Base-by-base conservation (phyloP, 768 basidiomycete species). In the Russula olivacea region DNA sequence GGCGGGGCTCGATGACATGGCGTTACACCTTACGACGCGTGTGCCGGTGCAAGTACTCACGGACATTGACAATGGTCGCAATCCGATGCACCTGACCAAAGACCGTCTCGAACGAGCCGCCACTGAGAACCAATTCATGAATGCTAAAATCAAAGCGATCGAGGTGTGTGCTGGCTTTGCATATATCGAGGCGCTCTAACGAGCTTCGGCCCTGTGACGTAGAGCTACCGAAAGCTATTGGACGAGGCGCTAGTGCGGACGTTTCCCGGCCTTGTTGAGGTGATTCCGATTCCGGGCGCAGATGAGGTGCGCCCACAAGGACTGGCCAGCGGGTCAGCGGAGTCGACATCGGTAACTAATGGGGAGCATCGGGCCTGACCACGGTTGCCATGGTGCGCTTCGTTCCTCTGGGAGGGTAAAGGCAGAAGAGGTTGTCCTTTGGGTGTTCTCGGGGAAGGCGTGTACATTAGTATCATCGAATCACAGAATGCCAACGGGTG, bases 71-170 rank as follows among this genome's bases (percentile, higher is more conserved):
- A 86, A 84, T 66, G 78, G 85, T 3, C 81, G 84, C 50, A 92
- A 93, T 71, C 91, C 91, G 4, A 86, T 89, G 85, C 84, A 86
- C 70, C 77, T 91, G 56, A 91, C 91, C 19, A 83, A 84, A 66
- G 90, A 92, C 61, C 80, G 88, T 55, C 73, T 93, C 15, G 91
- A 93, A 74, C 80, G 90, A 58, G 84, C 89, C 0, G 89, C 91
- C 34, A 88, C 89, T 2, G 92, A 93, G 75, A 93, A 93, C 71
- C 91, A 92, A 70, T 93, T 91, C 67, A 90, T 91, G 87, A 91
- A 93, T 69, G 91, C 89, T 32, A 92, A 93, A 71, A 89, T 93
- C 43, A 79, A 81, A 50, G 91, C 90, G 1, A 81, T 93, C 30
- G 81, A 84, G 59, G 89, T 90, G 66, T 68, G 82, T 68, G n/a